Evolutionary conservation across 2,329 filamentous ascomycete species (phyloP).

Genomic region (Monosporascus cannonballus): DNA sequence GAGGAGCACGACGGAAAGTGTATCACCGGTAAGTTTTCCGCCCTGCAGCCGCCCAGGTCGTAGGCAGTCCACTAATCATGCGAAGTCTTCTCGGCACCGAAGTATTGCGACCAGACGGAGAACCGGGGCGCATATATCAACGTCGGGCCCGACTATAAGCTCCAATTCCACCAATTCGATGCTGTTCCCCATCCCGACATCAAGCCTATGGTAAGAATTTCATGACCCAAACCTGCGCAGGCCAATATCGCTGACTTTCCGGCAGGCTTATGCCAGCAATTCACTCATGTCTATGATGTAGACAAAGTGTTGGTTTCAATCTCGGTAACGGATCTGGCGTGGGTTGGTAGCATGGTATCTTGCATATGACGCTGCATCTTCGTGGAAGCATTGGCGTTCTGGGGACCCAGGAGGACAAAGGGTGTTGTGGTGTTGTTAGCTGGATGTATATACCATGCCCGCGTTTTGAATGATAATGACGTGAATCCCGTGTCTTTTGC

Average conservation of each 20-base stretch:
- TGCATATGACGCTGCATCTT: conserved; percentile 24
- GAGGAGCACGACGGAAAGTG: conserved; percentile 93
- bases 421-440: conserved; percentile 1
- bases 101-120: conserved; percentile 95
- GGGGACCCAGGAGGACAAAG: conserved; percentile 16
- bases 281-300: conserved; percentile 77
- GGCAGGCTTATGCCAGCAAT: conserved; percentile 74
- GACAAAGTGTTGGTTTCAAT: conserved; percentile 9
- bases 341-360: conserved; percentile 20
- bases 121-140: conserved; percentile 99
- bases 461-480: conserved; percentile 9
- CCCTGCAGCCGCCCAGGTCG: background rate
- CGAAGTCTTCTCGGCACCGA: conserved; percentile 89
- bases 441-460: conserved; percentile 16
- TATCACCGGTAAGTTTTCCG: conserved; percentile 66
- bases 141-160: conserved; percentile 84
- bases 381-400: conserved; percentile 27
- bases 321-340: conserved; percentile 14
- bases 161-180: conserved; percentile 89
- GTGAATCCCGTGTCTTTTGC: too few relatives aligned
- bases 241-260: conserved; percentile 20
- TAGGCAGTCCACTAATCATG: conserved; percentile 15
- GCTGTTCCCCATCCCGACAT: conserved; percentile 95
- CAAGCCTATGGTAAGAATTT: conserved; percentile 69
- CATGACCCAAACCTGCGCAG: background rate